phyloP scores from a whole-genome alignment of 73 alveolate species.

The Tetrahymena borealis region DNA sequence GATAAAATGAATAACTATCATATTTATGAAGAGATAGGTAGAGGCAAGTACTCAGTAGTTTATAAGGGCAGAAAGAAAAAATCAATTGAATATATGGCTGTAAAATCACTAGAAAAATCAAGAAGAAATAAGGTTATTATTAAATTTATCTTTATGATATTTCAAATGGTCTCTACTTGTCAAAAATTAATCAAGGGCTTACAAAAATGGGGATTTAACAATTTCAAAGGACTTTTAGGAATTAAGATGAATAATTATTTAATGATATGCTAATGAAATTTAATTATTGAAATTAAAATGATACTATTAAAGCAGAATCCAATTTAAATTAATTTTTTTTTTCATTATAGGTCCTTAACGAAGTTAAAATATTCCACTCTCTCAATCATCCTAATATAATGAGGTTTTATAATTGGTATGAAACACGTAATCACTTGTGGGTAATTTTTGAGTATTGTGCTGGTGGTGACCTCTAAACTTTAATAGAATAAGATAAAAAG shows the following conservation, averaged over 20 bases:
- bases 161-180: constrained; percentile 6
- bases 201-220: too few relatives aligned
- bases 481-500: constrained; percentile 73
- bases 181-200: too few relatives aligned
- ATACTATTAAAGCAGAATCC: too few relatives aligned
- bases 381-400: constrained; percentile 68
- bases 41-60: constrained; percentile 81
- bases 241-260: too few relatives aligned
- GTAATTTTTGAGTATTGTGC: constrained; percentile 90
- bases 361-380: constrained; percentile 56
- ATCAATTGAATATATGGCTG: constrained; percentile 90
- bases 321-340: neutral
- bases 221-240: too few relatives aligned
- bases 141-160: constrained; percentile 21
- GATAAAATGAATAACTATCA: constrained; percentile 77
- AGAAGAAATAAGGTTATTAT: constrained; percentile 66
- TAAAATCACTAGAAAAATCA: constrained; percentile 81
- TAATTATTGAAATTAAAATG: too few relatives aligned
- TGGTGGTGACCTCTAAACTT: constrained; percentile 76
- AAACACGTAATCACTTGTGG: constrained; percentile 92
- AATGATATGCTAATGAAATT: too few relatives aligned
- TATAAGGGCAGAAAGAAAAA: constrained; percentile 95
- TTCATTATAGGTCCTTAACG: neutral
- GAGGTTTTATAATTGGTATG: constrained; percentile 79
- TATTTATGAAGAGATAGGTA: constrained; percentile 84